Evolutionary conservation across 306 rosid genomes (phyloP).

Genomic region (Astragalus membranaceus): DNA sequence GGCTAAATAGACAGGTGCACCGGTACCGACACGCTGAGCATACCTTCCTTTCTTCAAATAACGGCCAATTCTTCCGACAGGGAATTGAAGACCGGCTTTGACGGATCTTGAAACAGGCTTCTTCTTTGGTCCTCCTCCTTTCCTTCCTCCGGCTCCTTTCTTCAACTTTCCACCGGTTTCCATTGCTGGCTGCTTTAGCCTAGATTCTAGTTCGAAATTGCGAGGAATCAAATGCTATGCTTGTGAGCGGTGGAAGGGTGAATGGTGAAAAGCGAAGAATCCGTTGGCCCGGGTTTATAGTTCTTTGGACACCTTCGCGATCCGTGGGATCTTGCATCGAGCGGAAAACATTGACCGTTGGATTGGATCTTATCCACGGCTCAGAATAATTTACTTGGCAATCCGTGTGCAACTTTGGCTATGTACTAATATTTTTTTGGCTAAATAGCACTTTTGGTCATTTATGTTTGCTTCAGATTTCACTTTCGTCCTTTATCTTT

Average conservation of each 20-base stretch:
- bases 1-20: constrained; percentile 62
- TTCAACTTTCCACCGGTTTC: constrained; percentile 37
- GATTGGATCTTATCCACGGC: constrained; percentile 42
- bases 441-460: too few species aligned
- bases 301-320: neutral
- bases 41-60: constrained; percentile 61
- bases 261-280: neutral
- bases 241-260: neutral
- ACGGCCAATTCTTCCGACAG: constrained; percentile 61
- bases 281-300: neutral
- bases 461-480: too few species aligned
- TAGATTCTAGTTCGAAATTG: too few species aligned
- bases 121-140: constrained; percentile 46
- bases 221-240: neutral
- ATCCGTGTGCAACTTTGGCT: constrained; percentile 40
- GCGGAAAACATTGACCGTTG: constrained; percentile 5
- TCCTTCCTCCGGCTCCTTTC: constrained; percentile 57
- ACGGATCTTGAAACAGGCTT: constrained; percentile 49
- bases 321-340: neutral
- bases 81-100: constrained; percentile 71
- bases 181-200: constrained; percentile 9
- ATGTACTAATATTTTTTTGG: too few species aligned
- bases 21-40: constrained; percentile 49
- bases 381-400: neutral
- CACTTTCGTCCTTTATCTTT: too few species aligned